Conservation (phyloP, 2,329 filamentous ascomycete species). For the Diplodia seriata region DNA sequence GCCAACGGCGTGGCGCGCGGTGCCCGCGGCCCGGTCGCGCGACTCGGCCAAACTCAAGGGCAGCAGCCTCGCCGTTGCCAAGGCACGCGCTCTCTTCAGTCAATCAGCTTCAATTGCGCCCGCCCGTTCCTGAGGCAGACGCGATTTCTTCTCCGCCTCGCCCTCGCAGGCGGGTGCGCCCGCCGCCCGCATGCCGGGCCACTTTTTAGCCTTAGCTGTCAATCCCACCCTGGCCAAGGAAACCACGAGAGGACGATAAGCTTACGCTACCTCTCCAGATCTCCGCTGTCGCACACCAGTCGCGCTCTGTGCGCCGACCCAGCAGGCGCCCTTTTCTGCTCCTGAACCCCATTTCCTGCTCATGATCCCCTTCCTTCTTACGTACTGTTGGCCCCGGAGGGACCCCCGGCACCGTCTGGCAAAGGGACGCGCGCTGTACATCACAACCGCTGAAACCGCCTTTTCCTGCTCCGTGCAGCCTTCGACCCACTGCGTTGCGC, state of each 20-base stretch:
- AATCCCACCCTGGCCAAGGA: not conserved
- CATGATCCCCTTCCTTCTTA: not conserved
- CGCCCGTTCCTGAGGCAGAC: not conserved
- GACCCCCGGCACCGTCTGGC: not conserved
- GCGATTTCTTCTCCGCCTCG: no score
- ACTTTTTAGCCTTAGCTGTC: constrained; percentile 15
- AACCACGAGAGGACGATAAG: not conserved
- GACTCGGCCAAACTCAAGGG: not conserved
- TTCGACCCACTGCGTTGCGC: not conserved
- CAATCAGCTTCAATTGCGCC: not conserved
- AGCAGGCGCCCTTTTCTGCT: not conserved
- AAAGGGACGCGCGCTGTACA: not conserved
- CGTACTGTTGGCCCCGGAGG: not conserved
- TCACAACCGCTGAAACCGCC: constrained; percentile 3
- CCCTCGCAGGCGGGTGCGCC: not conserved
- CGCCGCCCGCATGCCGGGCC: constrained; percentile 8
- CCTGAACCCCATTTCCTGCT: not conserved
- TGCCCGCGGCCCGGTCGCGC: not conserved
- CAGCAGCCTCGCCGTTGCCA: constrained; percentile 4
- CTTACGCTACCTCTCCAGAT: not conserved
- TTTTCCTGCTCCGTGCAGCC: not conserved
- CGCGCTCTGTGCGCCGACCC: not conserved
- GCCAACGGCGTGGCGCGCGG: not conserved
- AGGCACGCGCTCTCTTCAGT: not conserved
- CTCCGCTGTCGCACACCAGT: not conserved